Evolutionary conservation across 1,284 basidiomycete genomes (phyloP).

Genomic region (Kalmanozyma brasiliensis): DNA sequence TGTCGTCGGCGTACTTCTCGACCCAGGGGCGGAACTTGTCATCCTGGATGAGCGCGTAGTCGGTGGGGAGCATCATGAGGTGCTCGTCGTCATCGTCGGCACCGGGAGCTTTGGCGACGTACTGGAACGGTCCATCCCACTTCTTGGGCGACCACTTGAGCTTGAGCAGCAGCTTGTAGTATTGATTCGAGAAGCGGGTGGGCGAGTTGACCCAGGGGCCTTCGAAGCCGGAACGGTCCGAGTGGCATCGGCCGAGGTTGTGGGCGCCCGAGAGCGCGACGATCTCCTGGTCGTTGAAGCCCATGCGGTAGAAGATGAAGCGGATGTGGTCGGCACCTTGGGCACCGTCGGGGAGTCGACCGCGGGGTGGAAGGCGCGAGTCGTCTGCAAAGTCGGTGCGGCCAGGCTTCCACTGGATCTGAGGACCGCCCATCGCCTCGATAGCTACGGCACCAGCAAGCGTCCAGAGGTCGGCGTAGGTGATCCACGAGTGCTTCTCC

Average conservation of each 20-base stretch:
- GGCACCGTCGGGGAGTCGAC: slow-evolving; percentile 71
- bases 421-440: slow-evolving; percentile 71
- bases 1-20: slow-evolving; percentile 71
- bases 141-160: slow-evolving; percentile 70
- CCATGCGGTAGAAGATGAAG: slow-evolving; percentile 72
- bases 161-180: slow-evolving; percentile 69
- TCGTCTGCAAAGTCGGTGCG: slow-evolving; percentile 70
- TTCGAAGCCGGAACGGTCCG: slow-evolving; percentile 62
- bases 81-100: slow-evolving; percentile 68
- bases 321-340: slow-evolving; percentile 71
- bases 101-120: slow-evolving; percentile 62
- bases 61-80: slow-evolving; percentile 73
- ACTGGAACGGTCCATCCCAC: slow-evolving; percentile 71
- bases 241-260: slow-evolving; percentile 70
- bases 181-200: slow-evolving; percentile 65
- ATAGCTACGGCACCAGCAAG: slow-evolving; percentile 71
- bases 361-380: slow-evolving; percentile 66
- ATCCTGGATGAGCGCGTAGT: slow-evolving; percentile 66
- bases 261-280: slow-evolving; percentile 73
- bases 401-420: slow-evolving; percentile 70
- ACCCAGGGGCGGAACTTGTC: slow-evolving; percentile 64
- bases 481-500: slow-evolving; percentile 71
- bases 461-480: slow-evolving; percentile 70
- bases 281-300: slow-evolving; percentile 73
- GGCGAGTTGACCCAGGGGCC: slow-evolving; percentile 67